These are phyloP conservation scores for sweet orange (Citrus sinensis) DNA, from an alignment of 345 rosid genomes.

Conservation along the genomic window DVS_A1.0 CM039163.1:11980501-11981000, in stretches of 20 bases:
- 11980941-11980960: not conserved
- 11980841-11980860: constrained; percentile 1
- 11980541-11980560: not conserved
- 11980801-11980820: constrained; percentile 47
- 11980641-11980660: not conserved
- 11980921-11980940: not conserved
- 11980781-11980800: constrained; percentile 65
- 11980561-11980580: not conserved
- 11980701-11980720: constrained; percentile 95
- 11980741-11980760: constrained; percentile 95
- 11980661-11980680: not conserved
- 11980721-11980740: constrained; percentile 99
- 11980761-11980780: constrained; percentile 84
- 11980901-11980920: not conserved
- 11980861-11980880: not conserved
- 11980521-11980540: not conserved
- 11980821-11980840: constrained; percentile 31
- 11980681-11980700: constrained; percentile 83
- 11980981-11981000: not conserved
- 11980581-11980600: not conserved
- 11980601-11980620: not conserved
- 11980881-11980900: not conserved
- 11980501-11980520: not conserved
- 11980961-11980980: not conserved
- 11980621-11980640: not conserved